Evolutionary conservation across 176 grass and related monocot species (phyloP).

Genomic region (Musa troglodytarum): DNA sequence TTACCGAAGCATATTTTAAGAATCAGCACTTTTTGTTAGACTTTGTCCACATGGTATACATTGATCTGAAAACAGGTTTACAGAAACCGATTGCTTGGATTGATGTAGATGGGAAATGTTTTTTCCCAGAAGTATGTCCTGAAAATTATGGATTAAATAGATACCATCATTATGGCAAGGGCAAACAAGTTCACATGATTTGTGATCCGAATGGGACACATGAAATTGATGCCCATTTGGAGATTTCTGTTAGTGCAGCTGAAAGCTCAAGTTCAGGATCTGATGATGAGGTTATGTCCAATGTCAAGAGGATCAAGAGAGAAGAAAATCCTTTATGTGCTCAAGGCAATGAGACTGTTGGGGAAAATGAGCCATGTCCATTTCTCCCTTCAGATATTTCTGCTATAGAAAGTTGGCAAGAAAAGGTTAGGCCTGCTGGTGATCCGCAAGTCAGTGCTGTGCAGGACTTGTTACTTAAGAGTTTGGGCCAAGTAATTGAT

Average conservation of each 20-base stretch:
- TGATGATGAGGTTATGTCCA: slow-evolving; percentile 41
- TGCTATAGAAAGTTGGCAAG: slow-evolving; percentile 16
- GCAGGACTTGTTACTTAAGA: slow-evolving; percentile 62
- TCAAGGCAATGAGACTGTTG: slow-evolving; percentile 43
- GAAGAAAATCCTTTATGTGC: slow-evolving; percentile 18
- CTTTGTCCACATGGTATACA: slow-evolving; percentile 69
- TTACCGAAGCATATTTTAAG: slow-evolving; percentile 46
- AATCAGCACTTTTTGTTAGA: slow-evolving; percentile 58
- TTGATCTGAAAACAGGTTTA: slow-evolving; percentile 45
- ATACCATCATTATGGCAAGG: slow-evolving; percentile 10
- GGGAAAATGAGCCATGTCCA: slow-evolving; percentile 55
- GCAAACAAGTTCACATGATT: slow-evolving; percentile 29
- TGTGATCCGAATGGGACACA: slow-evolving; percentile 30
- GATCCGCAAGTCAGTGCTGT: slow-evolving; percentile 21
- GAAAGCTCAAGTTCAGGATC: slow-evolving; percentile 80
- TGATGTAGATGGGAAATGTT: slow-evolving; percentile 56
- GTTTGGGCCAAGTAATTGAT: slow-evolving; percentile 38
- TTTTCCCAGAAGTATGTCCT: slow-evolving; percentile 59
- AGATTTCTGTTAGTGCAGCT: slow-evolving; percentile 54
- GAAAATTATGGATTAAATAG: slow-evolving; percentile 5
- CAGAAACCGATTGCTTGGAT: slow-evolving; percentile 82
- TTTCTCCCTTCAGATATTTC: slow-evolving; percentile 21
- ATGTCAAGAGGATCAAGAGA: slow-evolving; percentile 36
- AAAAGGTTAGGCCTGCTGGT: slow-evolving; percentile 13
- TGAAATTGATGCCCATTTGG: slow-evolving; percentile 27